A percentile compares a stretch with the other conserved stretches of the same genome.
Evolutionary conservation across 139 green algal genomes (phyloP).

Genomic region (Tetradesmus obliquus): DNA sequence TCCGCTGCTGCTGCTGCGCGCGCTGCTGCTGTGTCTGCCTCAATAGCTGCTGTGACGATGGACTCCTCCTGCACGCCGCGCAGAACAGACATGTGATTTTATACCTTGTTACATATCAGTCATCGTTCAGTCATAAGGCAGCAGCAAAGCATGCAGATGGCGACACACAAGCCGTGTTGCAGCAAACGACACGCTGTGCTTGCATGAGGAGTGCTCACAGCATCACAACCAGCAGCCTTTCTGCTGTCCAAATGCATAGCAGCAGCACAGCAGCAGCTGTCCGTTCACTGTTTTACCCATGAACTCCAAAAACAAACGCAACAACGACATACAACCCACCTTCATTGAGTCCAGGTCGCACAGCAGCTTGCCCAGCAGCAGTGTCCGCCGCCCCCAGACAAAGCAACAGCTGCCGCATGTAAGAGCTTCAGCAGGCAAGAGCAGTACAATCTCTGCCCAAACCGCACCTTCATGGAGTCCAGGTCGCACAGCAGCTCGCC

Average conservation of each 20-base stretch:
- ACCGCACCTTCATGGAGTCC: slow-evolving; percentile 74
- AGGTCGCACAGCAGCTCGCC: slow-evolving; percentile 95
- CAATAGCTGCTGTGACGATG: slow-evolving; percentile 46
- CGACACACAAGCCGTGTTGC: too few relatives aligned
- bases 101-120: background rate
- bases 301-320: too few relatives aligned
- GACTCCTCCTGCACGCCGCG: slow-evolving; percentile 49
- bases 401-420: too few relatives aligned
- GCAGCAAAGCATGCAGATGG: background rate
- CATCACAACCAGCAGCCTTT: slow-evolving; percentile 28
- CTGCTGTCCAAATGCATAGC: slow-evolving; percentile 90
- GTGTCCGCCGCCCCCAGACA: too few relatives aligned
- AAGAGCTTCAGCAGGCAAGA: background rate
- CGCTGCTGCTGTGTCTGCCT: slow-evolving; percentile 32
- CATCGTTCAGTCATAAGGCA: background rate
- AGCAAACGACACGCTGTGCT: too few relatives aligned
- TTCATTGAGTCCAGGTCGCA: slow-evolving; percentile 90
- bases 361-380: slow-evolving; percentile 90
- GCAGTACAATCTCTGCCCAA: slow-evolving; percentile 33
- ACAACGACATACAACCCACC: background rate
- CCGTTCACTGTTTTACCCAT: too few relatives aligned
- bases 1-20: slow-evolving; percentile 30
- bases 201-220: too few relatives aligned
- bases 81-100: background rate
- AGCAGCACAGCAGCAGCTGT: slow-evolving; percentile 86